Conservation (phyloP, 2,329 filamentous ascomycete species). For the Fusarium dlaminii region DNA sequence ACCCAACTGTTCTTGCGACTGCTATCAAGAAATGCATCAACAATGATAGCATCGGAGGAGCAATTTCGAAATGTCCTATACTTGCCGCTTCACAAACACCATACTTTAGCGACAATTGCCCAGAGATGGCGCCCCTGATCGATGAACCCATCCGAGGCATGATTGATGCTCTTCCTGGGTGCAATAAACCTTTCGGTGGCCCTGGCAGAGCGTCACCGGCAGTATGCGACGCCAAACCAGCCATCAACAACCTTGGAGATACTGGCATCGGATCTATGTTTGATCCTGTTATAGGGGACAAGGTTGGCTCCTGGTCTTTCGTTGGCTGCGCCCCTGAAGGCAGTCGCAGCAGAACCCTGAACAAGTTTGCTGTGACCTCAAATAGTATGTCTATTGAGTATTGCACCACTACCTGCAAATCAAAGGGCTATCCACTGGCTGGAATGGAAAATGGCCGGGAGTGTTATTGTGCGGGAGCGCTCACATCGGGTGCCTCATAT, state of each 20-base stretch:
- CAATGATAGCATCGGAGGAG: conserved; percentile 25
- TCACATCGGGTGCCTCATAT: conserved; percentile 30
- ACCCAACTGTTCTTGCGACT: conserved; percentile 17
- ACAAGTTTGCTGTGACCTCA: conserved; percentile 26
- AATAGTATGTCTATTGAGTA: conserved; percentile 32
- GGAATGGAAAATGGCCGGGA: conserved; percentile 35
- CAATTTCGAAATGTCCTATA: conserved; percentile 20
- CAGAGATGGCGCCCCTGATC: conserved; percentile 30
- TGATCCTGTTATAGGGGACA: conserved; percentile 30
- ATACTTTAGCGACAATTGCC: conserved; percentile 32
- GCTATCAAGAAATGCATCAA: conserved; percentile 37
- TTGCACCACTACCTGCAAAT: conserved; percentile 33
- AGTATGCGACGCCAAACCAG: conserved; percentile 14
- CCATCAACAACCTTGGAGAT: conserved; percentile 21
- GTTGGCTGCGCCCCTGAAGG: conserved; percentile 33
- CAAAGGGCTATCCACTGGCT: conserved; percentile 32
- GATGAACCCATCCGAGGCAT: conserved; percentile 32
- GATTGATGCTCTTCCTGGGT: conserved; percentile 30
- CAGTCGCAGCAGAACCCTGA: conserved; percentile 15
- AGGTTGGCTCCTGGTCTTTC: conserved; percentile 29
- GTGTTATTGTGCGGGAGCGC: conserved; percentile 31
- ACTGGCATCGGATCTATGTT: conserved; percentile 10
- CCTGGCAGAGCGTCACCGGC: conserved; percentile 13
- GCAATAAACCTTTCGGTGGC: conserved; percentile 27
- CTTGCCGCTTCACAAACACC: conserved; percentile 35